Percentiles rank a stretch among this genome's conserved stretches.
Conservation (phyloP, 495 filamentous ascomycete species). For the Podospora didyma region DNA sequence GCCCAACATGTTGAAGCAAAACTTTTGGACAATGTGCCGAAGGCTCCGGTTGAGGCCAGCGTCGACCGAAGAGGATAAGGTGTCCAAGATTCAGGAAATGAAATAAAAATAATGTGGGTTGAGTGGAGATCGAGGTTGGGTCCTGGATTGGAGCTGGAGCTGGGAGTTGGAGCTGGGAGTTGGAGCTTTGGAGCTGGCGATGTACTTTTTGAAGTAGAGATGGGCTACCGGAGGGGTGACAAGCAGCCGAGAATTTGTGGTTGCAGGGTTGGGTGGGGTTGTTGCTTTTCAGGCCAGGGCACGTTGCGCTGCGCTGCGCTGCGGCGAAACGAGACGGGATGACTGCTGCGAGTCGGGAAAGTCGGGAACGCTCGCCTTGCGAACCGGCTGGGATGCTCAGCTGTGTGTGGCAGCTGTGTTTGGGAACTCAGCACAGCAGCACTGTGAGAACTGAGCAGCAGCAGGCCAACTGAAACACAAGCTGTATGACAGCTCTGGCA, state of each 20-base stretch:
- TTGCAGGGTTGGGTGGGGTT: constrained; percentile 17
- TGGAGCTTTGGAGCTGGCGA: background rate
- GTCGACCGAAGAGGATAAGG: constrained; percentile 16
- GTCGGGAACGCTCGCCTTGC: constrained; percentile 23
- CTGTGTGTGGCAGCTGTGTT: too few relatives aligned
- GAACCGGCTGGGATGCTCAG: constrained; percentile 15
- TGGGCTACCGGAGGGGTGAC: background rate
- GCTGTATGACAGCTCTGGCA: constrained; percentile 16
- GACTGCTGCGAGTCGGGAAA: background rate
- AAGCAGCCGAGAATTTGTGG: constrained; percentile 2
- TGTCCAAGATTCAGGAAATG: background rate
- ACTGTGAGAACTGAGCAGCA: constrained; percentile 15
- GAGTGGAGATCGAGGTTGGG: constrained; percentile 28
- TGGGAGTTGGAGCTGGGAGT: too few relatives aligned
- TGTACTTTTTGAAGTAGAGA: constrained; percentile 13
- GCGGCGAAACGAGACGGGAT: constrained; percentile 12
- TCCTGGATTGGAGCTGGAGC: background rate
- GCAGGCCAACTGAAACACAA: constrained; percentile 21
- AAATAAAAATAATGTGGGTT: constrained; percentile 31
- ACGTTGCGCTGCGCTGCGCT: background rate
- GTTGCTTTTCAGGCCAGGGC: constrained; percentile 11
- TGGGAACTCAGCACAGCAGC: background rate
- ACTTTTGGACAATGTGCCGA: constrained; percentile 22
- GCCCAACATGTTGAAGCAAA: constrained; percentile 18
- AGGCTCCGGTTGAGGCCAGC: constrained; percentile 23